Percentiles rank a stretch among this genome's conserved stretches.
Conservation (phyloP, 108 stramenopile species). For the Epithemia pelagica region DNA sequence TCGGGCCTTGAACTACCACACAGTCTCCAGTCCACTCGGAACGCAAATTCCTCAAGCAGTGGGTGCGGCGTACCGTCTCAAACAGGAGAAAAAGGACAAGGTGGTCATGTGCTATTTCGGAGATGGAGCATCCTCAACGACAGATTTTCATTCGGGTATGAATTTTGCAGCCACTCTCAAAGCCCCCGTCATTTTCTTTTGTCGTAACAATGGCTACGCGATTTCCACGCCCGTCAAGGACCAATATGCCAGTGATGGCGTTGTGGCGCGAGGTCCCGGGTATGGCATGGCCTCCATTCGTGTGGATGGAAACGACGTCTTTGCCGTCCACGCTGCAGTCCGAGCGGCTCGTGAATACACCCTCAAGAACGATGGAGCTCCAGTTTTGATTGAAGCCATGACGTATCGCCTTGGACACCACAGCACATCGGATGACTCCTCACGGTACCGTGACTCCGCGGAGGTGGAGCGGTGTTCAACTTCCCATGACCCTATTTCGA, state of each 20-base stretch:
- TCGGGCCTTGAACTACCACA: conserved; percentile 89
- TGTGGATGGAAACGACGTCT: conserved; percentile 97
- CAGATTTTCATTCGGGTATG: conserved; percentile 95
- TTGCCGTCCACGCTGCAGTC: conserved; percentile 90
- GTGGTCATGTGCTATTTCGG: conserved; percentile 89
- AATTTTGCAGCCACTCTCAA: conserved; percentile 93
- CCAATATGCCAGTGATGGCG: conserved; percentile 96
- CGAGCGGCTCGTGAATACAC: conserved; percentile 70
- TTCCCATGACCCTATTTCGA: conserved; percentile 66
- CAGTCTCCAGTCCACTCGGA: conserved; percentile 89
- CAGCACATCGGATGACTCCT: conserved; percentile 93
- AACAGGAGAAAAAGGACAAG: conserved; percentile 47
- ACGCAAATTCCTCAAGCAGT: conserved; percentile 97
- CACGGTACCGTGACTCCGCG: conserved; percentile 70
- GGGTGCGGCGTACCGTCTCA: conserved; percentile 87
- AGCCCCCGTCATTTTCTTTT: conserved; percentile 92
- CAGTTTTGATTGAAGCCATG: conserved; percentile 97
- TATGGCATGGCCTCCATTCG: conserved; percentile 95
- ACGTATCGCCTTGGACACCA: conserved; percentile 97
- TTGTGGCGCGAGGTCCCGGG: conserved; percentile 85
- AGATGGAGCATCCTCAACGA: conserved; percentile 92
- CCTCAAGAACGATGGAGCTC: conserved; percentile 46
- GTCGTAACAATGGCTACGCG: conserved; percentile 97
- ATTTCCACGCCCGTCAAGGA: conserved; percentile 92
- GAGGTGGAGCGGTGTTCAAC: conserved; percentile 73